A percentile compares a stretch with the other conserved stretches of the same genome.
Conservation (phyloP, 2,329 filamentous ascomycete genomes). For the Hirsutella minnesotensis region DNA sequence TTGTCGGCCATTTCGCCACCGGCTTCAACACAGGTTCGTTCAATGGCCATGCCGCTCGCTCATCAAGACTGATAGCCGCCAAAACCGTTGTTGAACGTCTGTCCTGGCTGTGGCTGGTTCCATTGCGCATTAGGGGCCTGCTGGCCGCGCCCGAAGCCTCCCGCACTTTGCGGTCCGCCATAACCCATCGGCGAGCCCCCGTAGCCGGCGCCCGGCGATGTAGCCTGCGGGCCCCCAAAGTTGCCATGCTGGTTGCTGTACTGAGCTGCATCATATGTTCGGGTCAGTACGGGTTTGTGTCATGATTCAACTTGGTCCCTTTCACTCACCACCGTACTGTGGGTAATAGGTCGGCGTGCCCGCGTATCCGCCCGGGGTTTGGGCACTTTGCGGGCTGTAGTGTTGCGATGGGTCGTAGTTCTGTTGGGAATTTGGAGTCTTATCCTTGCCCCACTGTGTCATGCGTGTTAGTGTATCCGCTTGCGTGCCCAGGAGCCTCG, state of each 20-base stretch:
- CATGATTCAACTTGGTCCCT: background rate
- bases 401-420: conserved; percentile 66
- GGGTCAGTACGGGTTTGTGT: background rate
- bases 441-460: conserved; percentile 92
- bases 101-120: conserved; percentile 37
- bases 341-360: conserved; percentile 83
- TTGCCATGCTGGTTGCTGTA: conserved; percentile 56
- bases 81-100: conserved; percentile 50
- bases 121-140: conserved; percentile 45
- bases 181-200: conserved; percentile 60
- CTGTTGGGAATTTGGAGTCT: conserved; percentile 60
- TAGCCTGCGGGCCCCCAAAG: conserved; percentile 50
- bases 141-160: conserved; percentile 72
- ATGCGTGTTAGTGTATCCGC: conserved; percentile 15
- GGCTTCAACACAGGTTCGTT: conserved; percentile 6
- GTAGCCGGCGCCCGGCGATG: conserved; percentile 49
- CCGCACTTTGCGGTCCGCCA: conserved; percentile 61
- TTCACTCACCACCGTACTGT: conserved; percentile 71
- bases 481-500: background rate
- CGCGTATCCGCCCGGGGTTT: conserved; percentile 59
- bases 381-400: conserved; percentile 63
- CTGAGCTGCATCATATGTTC: conserved; percentile 24
- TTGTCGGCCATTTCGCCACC: conserved; percentile 7
- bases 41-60: conserved; percentile 10
- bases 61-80: conserved; percentile 49